These are phyloP conservation scores for Aspergillus pseudonomiae DNA, from an alignment of 2,329 filamentous ascomycete genomes.

Conservation along the genomic window DNA sequence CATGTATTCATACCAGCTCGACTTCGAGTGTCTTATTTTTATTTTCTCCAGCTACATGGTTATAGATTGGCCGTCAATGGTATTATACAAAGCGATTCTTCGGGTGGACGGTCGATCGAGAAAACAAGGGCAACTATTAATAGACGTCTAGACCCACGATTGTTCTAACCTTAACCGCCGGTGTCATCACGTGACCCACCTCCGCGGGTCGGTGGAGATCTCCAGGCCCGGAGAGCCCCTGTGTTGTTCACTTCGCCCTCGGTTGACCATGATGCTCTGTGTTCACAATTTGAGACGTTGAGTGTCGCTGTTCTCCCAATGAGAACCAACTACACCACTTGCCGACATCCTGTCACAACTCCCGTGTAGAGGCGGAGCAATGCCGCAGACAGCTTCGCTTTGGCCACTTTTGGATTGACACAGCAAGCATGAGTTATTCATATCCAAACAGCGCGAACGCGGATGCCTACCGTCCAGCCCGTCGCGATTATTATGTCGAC, in stretches of 20 bases:
- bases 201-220: not conserved
- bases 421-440: constrained; percentile 38
- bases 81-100: too few relatives aligned
- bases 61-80: not conserved
- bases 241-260: not conserved
- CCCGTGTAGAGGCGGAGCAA: constrained; percentile 20
- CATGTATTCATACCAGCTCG: not conserved
- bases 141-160: not conserved
- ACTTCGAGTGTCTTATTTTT: not conserved
- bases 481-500: constrained; percentile 17
- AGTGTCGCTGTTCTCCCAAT: not conserved
- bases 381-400: constrained; percentile 20
- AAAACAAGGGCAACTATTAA: not conserved
- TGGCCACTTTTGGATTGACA: constrained; percentile 18
- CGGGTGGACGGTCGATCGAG: not conserved
- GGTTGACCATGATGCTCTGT: not conserved
- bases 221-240: not conserved
- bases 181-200: not conserved
- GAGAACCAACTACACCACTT: not conserved
- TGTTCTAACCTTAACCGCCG: not conserved
- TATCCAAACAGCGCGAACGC: constrained; percentile 32
- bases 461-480: constrained; percentile 30
- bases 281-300: not conserved
- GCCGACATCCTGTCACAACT: not conserved
- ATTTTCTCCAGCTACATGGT: not conserved